These are phyloP conservation scores for Mucor ambiguus DNA, from an alignment of 371 early-diverging fungal genomes.

Conservation along the genomic window DNA sequence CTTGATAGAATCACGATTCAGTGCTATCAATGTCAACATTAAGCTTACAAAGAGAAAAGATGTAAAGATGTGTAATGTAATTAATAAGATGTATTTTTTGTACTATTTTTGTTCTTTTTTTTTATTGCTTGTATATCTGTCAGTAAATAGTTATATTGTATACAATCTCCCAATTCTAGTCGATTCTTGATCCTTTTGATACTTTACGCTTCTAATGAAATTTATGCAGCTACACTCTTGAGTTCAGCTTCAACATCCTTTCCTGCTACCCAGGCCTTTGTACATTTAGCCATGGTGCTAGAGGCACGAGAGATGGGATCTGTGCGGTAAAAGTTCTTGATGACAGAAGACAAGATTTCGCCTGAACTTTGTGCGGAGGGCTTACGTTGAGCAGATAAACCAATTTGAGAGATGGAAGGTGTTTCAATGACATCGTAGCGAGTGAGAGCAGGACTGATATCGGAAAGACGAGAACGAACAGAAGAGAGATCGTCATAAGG, in stretches of 20 bases:
- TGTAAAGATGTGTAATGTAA: neutral
- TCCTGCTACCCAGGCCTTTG: constrained; percentile 57
- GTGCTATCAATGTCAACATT: no score
- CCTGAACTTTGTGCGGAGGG: constrained; percentile 47
- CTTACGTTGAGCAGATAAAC: constrained; percentile 60
- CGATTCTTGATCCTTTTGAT: neutral
- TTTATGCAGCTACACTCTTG: constrained; percentile 44
- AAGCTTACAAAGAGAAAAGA: neutral
- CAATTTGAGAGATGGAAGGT: constrained; percentile 61
- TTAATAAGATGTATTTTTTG: constrained; percentile 10
- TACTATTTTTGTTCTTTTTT: constrained; percentile 30
- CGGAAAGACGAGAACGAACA: constrained; percentile 84
- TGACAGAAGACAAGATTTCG: constrained; percentile 54
- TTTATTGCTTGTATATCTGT: constrained; percentile 2
- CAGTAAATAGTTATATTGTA: constrained; percentile 7
- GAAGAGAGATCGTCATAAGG: constrained; percentile 88
- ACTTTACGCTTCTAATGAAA: neutral
- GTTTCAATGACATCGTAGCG: constrained; percentile 73
- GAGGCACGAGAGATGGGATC: constrained; percentile 92
- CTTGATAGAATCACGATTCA: no score
- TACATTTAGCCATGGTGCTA: constrained; percentile 97
- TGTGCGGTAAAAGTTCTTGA: constrained; percentile 94
- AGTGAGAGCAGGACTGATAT: constrained; percentile 86
- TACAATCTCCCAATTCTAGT: constrained; percentile 5
- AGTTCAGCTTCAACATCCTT: constrained; percentile 43